Percentiles rank a stretch among this genome's conserved stretches.
Evolutionary conservation across 441 rosid genomes (phyloP).

Genomic region (Rhodomyrtus psidioides): DNA sequence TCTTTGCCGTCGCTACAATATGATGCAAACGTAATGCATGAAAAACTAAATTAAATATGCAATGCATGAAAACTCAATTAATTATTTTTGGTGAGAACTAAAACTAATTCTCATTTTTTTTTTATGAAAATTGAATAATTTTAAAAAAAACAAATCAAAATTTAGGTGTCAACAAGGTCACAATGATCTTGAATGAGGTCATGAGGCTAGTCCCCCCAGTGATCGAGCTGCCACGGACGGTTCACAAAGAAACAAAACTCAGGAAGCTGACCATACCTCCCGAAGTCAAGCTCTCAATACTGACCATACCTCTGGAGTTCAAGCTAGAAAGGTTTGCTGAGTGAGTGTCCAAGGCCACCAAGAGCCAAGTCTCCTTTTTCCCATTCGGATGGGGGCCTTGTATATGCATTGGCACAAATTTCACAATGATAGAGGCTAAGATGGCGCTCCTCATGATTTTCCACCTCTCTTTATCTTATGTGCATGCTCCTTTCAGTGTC

Average conservation of each 20-base stretch:
- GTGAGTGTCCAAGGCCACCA: constrained; percentile 2
- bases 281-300: neutral
- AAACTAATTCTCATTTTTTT: too few relatives aligned
- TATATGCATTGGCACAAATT: neutral
- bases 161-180: too few relatives aligned
- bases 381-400: constrained; percentile 5
- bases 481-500: neutral
- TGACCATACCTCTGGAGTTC: neutral
- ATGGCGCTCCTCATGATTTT: neutral
- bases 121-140: too few relatives aligned
- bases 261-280: neutral
- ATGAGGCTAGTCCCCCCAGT: neutral
- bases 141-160: too few relatives aligned
- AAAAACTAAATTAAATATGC: too few relatives aligned
- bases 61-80: too few relatives aligned
- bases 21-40: too few relatives aligned
- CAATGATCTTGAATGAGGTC: neutral
- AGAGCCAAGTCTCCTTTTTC: neutral
- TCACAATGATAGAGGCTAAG: constrained; percentile 3
- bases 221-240: neutral
- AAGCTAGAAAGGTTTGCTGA: neutral
- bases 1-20: too few relatives aligned
- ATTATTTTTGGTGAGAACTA: too few relatives aligned
- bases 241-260: neutral
- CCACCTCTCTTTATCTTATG: constrained; percentile 2